phyloP scores from a whole-genome alignment of 345 rosid genomes.

The Excoecaria agallocha region DNA sequence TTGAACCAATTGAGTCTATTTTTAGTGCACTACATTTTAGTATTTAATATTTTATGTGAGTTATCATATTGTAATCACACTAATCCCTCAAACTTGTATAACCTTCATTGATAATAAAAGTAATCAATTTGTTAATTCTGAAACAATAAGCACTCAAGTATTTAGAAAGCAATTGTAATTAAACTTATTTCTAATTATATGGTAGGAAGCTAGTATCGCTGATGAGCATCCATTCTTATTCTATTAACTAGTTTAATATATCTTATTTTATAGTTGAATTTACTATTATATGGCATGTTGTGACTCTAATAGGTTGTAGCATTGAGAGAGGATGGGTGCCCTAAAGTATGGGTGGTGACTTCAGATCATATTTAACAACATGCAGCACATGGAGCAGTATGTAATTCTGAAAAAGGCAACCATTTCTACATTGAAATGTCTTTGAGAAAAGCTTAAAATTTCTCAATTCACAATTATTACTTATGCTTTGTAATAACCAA shows the following conservation, averaged over 20 bases:
- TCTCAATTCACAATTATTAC: background rate
- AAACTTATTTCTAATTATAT: background rate
- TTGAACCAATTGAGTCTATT: too few relatives aligned
- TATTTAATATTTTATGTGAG: too few relatives aligned
- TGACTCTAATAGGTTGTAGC: constrained; percentile 63
- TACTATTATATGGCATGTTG: constrained; percentile 21
- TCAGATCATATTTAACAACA: constrained; percentile 80
- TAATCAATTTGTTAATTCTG: background rate
- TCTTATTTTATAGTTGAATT: constrained; percentile 2
- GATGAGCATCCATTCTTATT: background rate
- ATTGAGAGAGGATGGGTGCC: constrained; percentile 85
- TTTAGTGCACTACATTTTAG: too few relatives aligned
- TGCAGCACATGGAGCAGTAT: constrained; percentile 91
- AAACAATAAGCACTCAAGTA: background rate
- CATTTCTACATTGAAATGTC: background rate
- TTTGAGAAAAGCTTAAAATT: background rate
- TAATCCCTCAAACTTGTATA: background rate
- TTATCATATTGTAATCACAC: too few relatives aligned
- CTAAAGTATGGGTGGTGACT: constrained; percentile 92
- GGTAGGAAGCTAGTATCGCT: background rate
- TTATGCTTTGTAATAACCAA: background rate
- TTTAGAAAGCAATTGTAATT: background rate
- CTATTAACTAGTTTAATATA: constrained; percentile 2
- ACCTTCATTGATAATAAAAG: background rate
- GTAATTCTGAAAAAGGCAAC: constrained; percentile 7